phyloP scores from a whole-genome alignment of 148 eudicot genomes.

The Diospyros lotus region DNA sequence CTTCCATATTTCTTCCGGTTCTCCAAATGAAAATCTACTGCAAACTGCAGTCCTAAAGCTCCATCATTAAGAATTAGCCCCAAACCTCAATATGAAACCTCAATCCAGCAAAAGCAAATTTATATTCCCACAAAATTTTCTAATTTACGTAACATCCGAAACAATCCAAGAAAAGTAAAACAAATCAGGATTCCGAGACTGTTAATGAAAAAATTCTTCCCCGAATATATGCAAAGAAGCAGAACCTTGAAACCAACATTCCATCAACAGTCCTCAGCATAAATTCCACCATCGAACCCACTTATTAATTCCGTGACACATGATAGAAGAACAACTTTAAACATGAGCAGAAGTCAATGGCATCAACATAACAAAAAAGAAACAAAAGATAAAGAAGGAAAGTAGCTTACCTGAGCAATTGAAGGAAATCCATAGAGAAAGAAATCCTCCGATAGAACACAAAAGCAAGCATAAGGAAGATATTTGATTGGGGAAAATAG shows the following conservation, averaged over 20 bases:
- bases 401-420: conserved; percentile 4
- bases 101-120: neutral
- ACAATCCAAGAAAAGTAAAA: neutral
- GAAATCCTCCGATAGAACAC: neutral
- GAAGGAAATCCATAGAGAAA: neutral
- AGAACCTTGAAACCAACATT: neutral
- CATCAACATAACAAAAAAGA: neutral
- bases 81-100: neutral
- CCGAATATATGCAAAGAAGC: conserved; percentile 9
- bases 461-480: conserved; percentile 5
- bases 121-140: neutral
- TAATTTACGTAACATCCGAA: neutral
- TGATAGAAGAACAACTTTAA: neutral
- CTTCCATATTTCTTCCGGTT: conserved; percentile 18
- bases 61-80: no score
- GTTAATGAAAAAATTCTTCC: neutral
- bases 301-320: neutral
- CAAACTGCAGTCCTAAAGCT: neutral
- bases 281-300: neutral
- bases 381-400: no score
- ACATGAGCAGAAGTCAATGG: neutral
- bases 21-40: neutral
- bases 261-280: conserved; percentile 1
- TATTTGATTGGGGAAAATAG: neutral
- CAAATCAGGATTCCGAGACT: neutral